phyloP scores from a whole-genome alignment of 31 red algal species.

The Odonthalia washingtoniensis region DNA sequence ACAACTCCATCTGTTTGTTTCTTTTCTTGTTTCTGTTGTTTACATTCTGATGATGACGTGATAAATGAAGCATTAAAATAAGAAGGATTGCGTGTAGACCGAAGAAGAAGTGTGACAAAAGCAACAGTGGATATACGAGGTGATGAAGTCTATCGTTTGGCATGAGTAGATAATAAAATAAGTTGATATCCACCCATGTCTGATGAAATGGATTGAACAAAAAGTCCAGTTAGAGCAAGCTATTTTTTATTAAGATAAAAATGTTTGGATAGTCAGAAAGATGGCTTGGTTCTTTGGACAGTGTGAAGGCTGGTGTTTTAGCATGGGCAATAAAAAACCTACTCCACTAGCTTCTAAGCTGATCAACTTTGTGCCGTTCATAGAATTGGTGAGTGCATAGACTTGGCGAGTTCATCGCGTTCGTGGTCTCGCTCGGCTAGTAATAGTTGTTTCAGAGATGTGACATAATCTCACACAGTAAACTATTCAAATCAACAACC shows the following conservation, averaged over 20 bases:
- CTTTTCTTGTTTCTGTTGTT: background rate
- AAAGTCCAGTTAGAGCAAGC: slow-evolving; percentile 18
- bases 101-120: slow-evolving; percentile 29
- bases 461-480: slow-evolving; percentile 8
- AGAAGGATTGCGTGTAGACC: background rate
- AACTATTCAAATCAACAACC: no score
- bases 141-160: no score
- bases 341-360: slow-evolving; percentile 21
- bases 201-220: background rate
- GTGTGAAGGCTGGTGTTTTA: background rate
- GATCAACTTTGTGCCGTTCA: slow-evolving; percentile 20
- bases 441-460: slow-evolving; percentile 8
- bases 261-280: no score
- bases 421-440: no score
- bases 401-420: background rate
- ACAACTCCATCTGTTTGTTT: no score
- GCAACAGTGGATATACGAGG: slow-evolving; percentile 35
- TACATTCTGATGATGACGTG: background rate
- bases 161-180: no score
- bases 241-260: slow-evolving; percentile 31
- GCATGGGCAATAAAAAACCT: background rate
- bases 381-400: background rate
- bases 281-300: background rate
- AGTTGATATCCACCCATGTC: slow-evolving; percentile 12
- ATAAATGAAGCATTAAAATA: background rate